These are phyloP conservation scores for Camelina hispida DNA, from an alignment of 345 rosid genomes.

Conservation along the genomic window DNA sequence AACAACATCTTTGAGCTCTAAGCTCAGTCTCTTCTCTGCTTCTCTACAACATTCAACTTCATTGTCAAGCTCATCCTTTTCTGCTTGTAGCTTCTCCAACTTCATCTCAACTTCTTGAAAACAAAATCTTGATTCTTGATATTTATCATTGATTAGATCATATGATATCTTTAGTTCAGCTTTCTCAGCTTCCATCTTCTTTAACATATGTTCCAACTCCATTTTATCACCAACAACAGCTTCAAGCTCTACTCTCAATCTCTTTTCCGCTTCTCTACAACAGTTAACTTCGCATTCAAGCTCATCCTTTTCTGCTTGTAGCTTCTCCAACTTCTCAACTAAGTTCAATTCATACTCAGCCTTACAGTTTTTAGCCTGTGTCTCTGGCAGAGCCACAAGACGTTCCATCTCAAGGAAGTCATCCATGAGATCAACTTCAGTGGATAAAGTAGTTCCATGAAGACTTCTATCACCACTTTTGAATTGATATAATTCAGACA, in stretches of 20 bases:
- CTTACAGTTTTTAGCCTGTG: slow-evolving; percentile 30
- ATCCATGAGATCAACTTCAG: slow-evolving; percentile 80
- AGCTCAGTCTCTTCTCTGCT: slow-evolving; percentile 36
- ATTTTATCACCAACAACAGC: slow-evolving; percentile 15
- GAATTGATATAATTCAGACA: slow-evolving; percentile 23
- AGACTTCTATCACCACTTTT: slow-evolving; percentile 4
- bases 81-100: slow-evolving; percentile 44
- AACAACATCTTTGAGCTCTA: slow-evolving; percentile 7
- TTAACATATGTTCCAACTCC: not conserved
- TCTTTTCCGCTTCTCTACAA: slow-evolving; percentile 36
- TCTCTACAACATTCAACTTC: slow-evolving; percentile 41
- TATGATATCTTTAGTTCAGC: slow-evolving; percentile 1
- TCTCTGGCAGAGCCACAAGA: slow-evolving; percentile 73
- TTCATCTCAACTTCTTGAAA: slow-evolving; percentile 10
- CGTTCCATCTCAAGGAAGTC: slow-evolving; percentile 97
- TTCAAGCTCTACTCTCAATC: not conserved
- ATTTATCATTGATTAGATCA: too few species aligned
- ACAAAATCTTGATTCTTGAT: too few species aligned
- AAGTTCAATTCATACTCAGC: slow-evolving; percentile 1
- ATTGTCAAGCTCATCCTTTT: slow-evolving; percentile 49
- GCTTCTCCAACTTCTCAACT: slow-evolving; percentile 42
- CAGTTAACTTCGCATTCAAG: slow-evolving; percentile 44
- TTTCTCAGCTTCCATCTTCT: slow-evolving; percentile 45
- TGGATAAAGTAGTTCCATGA: slow-evolving; percentile 47
- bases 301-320: slow-evolving; percentile 48